phyloP scores from a whole-genome alignment of 2,329 filamentous ascomycete species.

The Fusarium haematococcum region DNA sequence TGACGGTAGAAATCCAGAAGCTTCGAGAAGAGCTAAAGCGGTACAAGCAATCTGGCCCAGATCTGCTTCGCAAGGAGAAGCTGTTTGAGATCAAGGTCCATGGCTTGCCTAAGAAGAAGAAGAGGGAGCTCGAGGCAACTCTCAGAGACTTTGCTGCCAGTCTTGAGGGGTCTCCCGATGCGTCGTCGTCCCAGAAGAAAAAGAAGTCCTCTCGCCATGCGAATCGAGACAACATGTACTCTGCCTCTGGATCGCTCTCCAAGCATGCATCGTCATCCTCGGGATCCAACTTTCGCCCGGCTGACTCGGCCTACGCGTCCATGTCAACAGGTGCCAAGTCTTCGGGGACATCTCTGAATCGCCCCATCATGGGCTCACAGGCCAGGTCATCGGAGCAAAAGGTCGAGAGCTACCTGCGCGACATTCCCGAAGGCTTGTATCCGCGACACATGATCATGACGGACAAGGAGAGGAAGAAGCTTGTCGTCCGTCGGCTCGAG shows the following conservation, averaged over 20 bases:
- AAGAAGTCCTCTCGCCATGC: slow-evolving; percentile 55
- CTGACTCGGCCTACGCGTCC: slow-evolving; percentile 77
- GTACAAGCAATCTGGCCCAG: slow-evolving; percentile 75
- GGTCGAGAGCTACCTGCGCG: slow-evolving; percentile 76
- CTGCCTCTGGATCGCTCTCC: slow-evolving; percentile 56
- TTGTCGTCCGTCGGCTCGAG: slow-evolving; percentile 81
- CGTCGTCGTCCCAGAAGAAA: slow-evolving; percentile 54
- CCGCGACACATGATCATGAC: slow-evolving; percentile 72
- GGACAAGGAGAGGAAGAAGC: slow-evolving; percentile 79
- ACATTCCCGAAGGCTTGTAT: slow-evolving; percentile 77
- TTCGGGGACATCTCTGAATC: slow-evolving; percentile 53
- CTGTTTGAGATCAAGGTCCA: slow-evolving; percentile 87
- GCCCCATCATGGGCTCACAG: slow-evolving; percentile 52
- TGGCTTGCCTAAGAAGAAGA: slow-evolving; percentile 77
- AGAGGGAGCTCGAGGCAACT: slow-evolving; percentile 79
- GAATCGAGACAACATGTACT: slow-evolving; percentile 54
- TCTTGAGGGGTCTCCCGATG: slow-evolving; percentile 64
- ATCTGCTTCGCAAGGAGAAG: slow-evolving; percentile 78
- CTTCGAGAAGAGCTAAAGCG: slow-evolving; percentile 79
- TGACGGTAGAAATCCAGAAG: slow-evolving; percentile 86
- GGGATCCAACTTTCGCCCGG: slow-evolving; percentile 63
- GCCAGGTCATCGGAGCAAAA: slow-evolving; percentile 65
- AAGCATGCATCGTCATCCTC: slow-evolving; percentile 67
- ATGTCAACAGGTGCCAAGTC: slow-evolving; percentile 66
- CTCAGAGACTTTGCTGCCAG: slow-evolving; percentile 77